Conservation (phyloP, 495 filamentous ascomycete genomes). For the Penicillium desertorum region DNA sequence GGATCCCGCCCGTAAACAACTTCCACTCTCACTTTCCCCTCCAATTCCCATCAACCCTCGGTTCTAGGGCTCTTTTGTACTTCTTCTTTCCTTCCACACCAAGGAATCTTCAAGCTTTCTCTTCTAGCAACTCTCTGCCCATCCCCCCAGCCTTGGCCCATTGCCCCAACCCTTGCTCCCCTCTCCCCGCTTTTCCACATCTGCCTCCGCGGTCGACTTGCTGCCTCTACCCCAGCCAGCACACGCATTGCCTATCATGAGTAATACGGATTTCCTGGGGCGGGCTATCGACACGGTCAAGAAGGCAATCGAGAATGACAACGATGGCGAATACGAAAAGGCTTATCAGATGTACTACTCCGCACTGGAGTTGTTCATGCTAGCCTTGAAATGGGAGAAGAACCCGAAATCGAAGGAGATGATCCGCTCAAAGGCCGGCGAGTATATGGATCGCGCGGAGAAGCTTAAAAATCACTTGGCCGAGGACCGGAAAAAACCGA, state of each 20-base stretch:
- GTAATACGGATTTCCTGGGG: constrained; percentile 94
- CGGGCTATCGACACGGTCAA: constrained; percentile 94
- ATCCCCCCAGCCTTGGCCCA: constrained; percentile 21
- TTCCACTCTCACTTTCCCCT: constrained; percentile 21
- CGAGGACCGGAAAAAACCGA: constrained; percentile 74
- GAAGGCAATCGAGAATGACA: constrained; percentile 95
- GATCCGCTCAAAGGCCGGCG: constrained; percentile 85
- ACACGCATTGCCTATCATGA: constrained; percentile 59
- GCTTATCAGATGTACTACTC: constrained; percentile 94
- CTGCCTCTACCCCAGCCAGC: constrained; percentile 17
- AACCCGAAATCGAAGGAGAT: constrained; percentile 94
- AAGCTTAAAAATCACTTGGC: constrained; percentile 90
- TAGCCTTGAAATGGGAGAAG: constrained; percentile 98
- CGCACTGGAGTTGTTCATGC: constrained; percentile 92
- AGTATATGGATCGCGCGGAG: constrained; percentile 98
- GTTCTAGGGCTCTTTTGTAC: constrained; percentile 6
- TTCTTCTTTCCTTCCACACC: constrained; percentile 7
- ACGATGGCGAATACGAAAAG: constrained; percentile 91
- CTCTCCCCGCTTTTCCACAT: constrained; percentile 31
- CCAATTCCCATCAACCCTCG: constrained; percentile 23
- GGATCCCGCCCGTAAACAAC: constrained; percentile 32
- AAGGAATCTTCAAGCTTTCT: not conserved
- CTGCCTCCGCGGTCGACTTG: constrained; percentile 26
- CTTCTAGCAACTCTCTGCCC: constrained; percentile 4
- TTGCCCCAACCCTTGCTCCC: constrained; percentile 16